Conservation (phyloP, 176 grass and related monocot species). For the Aegilops longissima region DNA sequence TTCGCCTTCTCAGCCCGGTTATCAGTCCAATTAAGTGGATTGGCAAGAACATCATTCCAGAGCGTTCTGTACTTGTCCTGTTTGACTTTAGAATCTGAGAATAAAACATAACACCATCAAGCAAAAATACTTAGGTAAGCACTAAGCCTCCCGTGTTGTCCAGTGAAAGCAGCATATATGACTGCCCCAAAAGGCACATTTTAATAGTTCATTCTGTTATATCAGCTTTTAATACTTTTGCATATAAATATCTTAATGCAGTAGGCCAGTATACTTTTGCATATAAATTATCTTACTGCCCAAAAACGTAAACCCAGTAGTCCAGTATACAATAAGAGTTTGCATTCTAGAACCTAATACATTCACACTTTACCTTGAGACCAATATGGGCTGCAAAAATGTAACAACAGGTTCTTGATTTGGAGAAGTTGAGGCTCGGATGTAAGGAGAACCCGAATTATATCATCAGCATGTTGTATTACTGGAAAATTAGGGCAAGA, state of each 20-base stretch:
- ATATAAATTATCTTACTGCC: too few species aligned
- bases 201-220: neutral
- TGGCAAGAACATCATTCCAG: constrained; percentile 75
- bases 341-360: too few species aligned
- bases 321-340: too few species aligned
- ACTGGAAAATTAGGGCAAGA: too few species aligned
- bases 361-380: too few species aligned
- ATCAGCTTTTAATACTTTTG: neutral
- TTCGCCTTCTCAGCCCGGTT: constrained; percentile 55
- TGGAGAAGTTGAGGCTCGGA: too few species aligned
- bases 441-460: too few species aligned
- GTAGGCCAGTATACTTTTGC: too few species aligned
- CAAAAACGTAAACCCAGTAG: too few species aligned
- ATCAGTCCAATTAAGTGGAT: constrained; percentile 67
- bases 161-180: neutral
- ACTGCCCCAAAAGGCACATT: neutral
- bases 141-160: neutral
- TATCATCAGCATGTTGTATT: too few species aligned
- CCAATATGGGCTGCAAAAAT: too few species aligned
- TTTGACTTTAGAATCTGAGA: constrained; percentile 39
- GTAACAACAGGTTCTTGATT: too few species aligned
- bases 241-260: neutral
- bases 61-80: constrained; percentile 25
- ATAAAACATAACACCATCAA: constrained; percentile 9
- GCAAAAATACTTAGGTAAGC: neutral